Base-by-base conservation (phyloP, 805 yeast species). In the Yarrowia yakushimensis region DNA sequence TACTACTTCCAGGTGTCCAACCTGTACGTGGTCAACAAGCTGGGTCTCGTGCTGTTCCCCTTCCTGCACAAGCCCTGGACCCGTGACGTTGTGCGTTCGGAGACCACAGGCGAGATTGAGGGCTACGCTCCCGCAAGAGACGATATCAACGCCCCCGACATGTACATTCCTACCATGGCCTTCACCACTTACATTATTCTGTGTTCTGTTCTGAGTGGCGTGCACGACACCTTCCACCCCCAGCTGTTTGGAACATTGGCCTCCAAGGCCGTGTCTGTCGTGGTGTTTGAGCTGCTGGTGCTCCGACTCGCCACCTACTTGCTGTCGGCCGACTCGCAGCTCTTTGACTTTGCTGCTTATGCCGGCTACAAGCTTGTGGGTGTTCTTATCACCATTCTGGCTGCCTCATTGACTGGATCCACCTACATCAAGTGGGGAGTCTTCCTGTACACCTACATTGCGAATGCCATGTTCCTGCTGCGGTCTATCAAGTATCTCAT, bases 361-460 rank as follows among this genome's bases (percentile, higher is more conserved):
- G 86, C 92, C 57, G 97, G 98, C 36, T 96, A 94, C 79, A 94
- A 94, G 73, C 96, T 90, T 71, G 90, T 96, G 39, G 90, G 96
- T 23, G 70, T 77, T 42, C 72, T 75, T 17, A 43, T 73, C 57
- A 73, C 76, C 20, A 70, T 73, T 65, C 65, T 74, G 42, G 73
- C 71, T 13, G 66, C 74, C 23, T 66, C 74, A 23, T 60, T 74
- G 30, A 46, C 70, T n/a, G 64, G 63, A 17, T 67, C 67, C 64
- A 59, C 79, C 25, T 68, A 78, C 13, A 69, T 82, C 63, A 81
- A 80, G 65, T 82, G 85, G 77, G 68, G 79, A 6, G 78, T 83
- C 41, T 82, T 81, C 64, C 43, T 80, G 8, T 81, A 82, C 69
- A 72, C 84, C 13, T 76, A 82, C 46, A 74, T 79, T 17, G 83